Evolutionary conservation across 2,329 filamentous ascomycete species (phyloP).

Genomic region (Hortaea sp.): DNA sequence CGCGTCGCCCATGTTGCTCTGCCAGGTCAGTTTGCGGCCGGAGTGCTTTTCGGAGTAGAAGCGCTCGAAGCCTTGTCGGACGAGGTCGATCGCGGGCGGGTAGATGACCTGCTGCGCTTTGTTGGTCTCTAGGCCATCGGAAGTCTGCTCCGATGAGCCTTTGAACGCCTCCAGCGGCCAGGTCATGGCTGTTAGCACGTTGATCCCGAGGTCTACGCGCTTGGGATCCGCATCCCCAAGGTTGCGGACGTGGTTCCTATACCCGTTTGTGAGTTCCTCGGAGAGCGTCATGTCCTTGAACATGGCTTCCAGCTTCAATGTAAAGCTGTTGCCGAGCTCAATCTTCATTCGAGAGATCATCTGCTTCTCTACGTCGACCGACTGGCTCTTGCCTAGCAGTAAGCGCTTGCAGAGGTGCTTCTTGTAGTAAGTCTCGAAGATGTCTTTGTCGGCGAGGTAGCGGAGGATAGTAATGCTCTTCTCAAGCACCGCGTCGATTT

Average conservation of each 20-base stretch:
- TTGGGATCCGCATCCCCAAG: conserved; percentile 47
- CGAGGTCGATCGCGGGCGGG: conserved; percentile 59
- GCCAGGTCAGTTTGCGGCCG: conserved; percentile 82
- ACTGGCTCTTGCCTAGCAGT: conserved; percentile 80
- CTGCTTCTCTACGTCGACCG: conserved; percentile 83
- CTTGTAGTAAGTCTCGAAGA: conserved; percentile 97
- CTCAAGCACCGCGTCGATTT: conserved; percentile 74
- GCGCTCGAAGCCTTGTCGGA: conserved; percentile 77
- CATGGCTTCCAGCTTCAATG: conserved; percentile 88
- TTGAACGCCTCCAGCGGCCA: conserved; percentile 89
- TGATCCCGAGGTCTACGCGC: conserved; percentile 70
- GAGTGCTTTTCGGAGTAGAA: conserved; percentile 84
- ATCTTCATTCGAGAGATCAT: conserved; percentile 97
- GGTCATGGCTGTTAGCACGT: conserved; percentile 82
- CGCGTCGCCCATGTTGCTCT: conserved; percentile 64
- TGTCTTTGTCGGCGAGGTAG: conserved; percentile 83
- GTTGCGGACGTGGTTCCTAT: conserved; percentile 58
- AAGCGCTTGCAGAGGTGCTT: conserved; percentile 85
- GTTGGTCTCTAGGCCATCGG: conserved; percentile 19
- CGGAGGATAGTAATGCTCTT: conserved; percentile 81
- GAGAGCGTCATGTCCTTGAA: conserved; percentile 93
- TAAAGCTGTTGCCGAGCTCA: conserved; percentile 90
- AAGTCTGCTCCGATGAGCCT: conserved; percentile 44
- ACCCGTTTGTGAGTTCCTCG: conserved; percentile 67
- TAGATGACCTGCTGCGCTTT: conserved; percentile 54